These are phyloP conservation scores for Phyllosticta citribraziliensis DNA, from an alignment of 2,329 filamentous ascomycete genomes.

Conservation along the genomic window DNA sequence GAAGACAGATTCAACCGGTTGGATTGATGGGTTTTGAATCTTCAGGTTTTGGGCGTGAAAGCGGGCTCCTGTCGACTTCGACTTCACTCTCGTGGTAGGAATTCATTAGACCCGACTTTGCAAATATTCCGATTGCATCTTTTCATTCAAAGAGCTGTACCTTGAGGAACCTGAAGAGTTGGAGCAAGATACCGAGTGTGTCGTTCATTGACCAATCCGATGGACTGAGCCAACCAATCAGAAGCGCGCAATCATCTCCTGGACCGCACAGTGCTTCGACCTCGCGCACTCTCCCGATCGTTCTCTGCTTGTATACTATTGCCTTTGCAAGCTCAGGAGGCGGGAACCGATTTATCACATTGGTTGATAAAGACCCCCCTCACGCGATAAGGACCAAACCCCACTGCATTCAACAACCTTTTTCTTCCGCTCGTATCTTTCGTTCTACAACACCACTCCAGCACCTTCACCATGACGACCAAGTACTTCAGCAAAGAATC, in stretches of 20 bases:
- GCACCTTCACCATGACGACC: slow-evolving; percentile 8
- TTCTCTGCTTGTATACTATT: not conserved
- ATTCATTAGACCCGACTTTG: too few species aligned
- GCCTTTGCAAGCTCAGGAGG: not conserved
- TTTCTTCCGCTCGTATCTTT: not conserved
- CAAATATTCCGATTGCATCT: too few species aligned
- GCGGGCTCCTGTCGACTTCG: too few species aligned
- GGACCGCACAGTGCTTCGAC: not conserved
- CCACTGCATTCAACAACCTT: not conserved
- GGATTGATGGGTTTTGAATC: too few species aligned
- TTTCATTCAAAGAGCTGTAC: too few species aligned
- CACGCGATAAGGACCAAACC: not conserved
- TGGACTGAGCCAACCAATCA: not conserved
- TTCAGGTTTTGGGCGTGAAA: too few species aligned
- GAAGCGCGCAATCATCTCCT: not conserved
- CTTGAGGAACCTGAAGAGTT: too few species aligned
- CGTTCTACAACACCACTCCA: not conserved
- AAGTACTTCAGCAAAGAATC: slow-evolving; percentile 18
- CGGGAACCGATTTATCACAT: not conserved
- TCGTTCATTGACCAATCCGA: not conserved
- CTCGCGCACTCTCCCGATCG: too few species aligned
- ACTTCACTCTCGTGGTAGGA: too few species aligned
- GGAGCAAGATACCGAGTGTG: too few species aligned
- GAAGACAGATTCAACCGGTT: too few species aligned
- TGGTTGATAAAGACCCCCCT: not conserved